Percentiles rank a stretch among this genome's conserved stretches.
phyloP scores from a whole-genome alignment of 306 rosid genomes.

The Cercis canadensis region DNA sequence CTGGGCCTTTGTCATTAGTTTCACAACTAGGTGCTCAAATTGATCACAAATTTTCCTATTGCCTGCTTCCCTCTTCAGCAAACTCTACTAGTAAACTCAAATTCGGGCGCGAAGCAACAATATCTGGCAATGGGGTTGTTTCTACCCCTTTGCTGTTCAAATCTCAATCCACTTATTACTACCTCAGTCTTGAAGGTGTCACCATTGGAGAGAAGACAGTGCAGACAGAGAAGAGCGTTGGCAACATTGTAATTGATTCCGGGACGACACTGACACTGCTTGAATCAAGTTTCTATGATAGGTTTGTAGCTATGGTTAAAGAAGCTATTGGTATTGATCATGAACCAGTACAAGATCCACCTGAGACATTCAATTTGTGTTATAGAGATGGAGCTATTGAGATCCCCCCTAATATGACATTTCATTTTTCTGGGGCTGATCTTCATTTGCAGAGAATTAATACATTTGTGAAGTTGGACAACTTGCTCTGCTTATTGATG shows the following conservation, averaged over 20 bases:
- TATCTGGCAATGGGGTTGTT: not conserved
- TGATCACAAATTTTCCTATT: conserved; percentile 39
- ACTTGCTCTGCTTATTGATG: too few species aligned
- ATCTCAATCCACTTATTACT: not conserved
- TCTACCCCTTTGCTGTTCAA: conserved; percentile 6
- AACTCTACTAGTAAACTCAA: conserved; percentile 29
- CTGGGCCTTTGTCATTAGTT: conserved; percentile 34
- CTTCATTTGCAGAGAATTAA: too few species aligned
- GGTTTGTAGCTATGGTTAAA: not conserved
- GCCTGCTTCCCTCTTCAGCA: conserved; percentile 13
- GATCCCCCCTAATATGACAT: too few species aligned
- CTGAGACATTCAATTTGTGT: not conserved
- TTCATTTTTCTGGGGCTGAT: too few species aligned
- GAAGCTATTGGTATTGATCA: not conserved
- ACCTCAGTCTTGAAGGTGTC: conserved; percentile 24
- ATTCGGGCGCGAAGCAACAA: conserved; percentile 9
- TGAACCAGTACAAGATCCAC: not conserved
- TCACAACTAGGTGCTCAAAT: conserved; percentile 37
- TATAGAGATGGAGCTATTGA: too few species aligned
- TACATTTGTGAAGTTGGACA: too few species aligned
- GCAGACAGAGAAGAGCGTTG: not conserved
- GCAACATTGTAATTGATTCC: conserved; percentile 15
- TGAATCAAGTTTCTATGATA: not conserved
- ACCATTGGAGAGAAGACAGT: not conserved
- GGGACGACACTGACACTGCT: not conserved